Conservation (phyloP, 495 filamentous ascomycete species). For the Eremomyces bilateralis region DNA sequence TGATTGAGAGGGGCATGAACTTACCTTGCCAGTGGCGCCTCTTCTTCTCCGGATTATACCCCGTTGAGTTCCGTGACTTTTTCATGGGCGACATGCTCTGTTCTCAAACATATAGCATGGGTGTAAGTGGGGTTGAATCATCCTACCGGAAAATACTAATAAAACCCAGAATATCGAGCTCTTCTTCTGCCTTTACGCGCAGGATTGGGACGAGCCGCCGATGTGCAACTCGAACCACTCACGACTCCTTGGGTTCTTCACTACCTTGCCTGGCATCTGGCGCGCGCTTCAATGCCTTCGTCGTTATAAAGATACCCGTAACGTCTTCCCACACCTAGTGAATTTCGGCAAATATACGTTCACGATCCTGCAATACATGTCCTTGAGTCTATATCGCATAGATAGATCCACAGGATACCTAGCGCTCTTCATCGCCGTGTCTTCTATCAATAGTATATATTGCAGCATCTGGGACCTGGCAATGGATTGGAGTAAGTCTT, state of each 20-base stretch:
- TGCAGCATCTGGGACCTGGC: slow-evolving; percentile 84
- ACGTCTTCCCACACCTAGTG: slow-evolving; percentile 76
- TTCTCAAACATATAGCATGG: slow-evolving; percentile 72
- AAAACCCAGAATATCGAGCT: slow-evolving; percentile 55
- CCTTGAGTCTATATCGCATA: slow-evolving; percentile 64
- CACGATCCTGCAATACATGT: slow-evolving; percentile 59
- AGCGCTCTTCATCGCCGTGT: slow-evolving; percentile 57
- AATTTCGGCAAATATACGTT: slow-evolving; percentile 85
- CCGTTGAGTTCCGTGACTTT: slow-evolving; percentile 92
- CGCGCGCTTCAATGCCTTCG: slow-evolving; percentile 76
- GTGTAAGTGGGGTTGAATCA: slow-evolving; percentile 32
- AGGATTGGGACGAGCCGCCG: slow-evolving; percentile 43
- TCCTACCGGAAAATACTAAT: slow-evolving; percentile 7
- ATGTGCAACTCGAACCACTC: slow-evolving; percentile 77
- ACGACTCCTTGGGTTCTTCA: slow-evolving; percentile 66
- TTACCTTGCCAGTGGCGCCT: slow-evolving; percentile 69
- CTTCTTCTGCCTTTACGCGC: slow-evolving; percentile 84
- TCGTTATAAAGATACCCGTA: slow-evolving; percentile 69
- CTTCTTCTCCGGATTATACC: slow-evolving; percentile 64
- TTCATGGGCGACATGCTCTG: slow-evolving; percentile 96
- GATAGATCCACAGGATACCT: slow-evolving; percentile 29
- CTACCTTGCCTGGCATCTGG: slow-evolving; percentile 66
- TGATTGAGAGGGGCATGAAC: no score
- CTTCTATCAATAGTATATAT: slow-evolving; percentile 61
- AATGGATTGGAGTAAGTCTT: slow-evolving; percentile 67